phyloP scores from a whole-genome alignment of 2,329 filamentous ascomycete genomes.

The Leptosphaerulina australis region DNA sequence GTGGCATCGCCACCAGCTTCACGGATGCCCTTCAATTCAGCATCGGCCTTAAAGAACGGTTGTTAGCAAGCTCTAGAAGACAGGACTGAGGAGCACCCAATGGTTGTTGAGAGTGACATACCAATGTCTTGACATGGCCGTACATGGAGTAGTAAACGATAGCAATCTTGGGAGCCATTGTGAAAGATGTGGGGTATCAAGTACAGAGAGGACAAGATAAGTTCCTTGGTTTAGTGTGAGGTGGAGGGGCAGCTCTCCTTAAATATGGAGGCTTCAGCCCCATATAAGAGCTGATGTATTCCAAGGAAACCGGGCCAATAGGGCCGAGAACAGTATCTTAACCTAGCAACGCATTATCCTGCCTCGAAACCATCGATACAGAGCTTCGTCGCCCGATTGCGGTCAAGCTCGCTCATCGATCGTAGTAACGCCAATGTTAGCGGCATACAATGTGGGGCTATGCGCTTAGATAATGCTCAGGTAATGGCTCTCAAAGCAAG shows the following conservation, averaged over 20 bases:
- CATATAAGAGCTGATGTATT: conserved; percentile 10
- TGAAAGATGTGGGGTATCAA: conserved; percentile 23
- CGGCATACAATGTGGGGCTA: conserved; percentile 1
- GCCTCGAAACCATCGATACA: conserved; percentile 16
- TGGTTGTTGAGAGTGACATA: conserved; percentile 24
- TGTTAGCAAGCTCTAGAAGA: conserved; percentile 8
- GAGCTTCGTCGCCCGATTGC: conserved; percentile 9
- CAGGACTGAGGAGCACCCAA: background rate
- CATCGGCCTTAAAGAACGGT: conserved; percentile 78
- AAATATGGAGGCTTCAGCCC: conserved; percentile 7
- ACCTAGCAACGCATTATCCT: background rate
- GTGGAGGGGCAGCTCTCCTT: conserved; percentile 10
- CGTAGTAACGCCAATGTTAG: no score
- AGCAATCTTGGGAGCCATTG: conserved; percentile 88
- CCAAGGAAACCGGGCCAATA: conserved; percentile 19
- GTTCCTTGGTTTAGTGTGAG: background rate
- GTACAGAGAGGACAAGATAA: conserved; percentile 7
- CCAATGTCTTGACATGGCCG: conserved; percentile 44
- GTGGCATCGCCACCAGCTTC: conserved; percentile 82
- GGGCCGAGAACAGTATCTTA: conserved; percentile 8
- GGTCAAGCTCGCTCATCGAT: conserved; percentile 11
- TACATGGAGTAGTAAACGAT: conserved; percentile 70
- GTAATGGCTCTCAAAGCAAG: conserved; percentile 8
- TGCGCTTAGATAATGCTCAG: conserved; percentile 22
- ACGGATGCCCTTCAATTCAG: conserved; percentile 89